phyloP scores from a whole-genome alignment of 2,329 filamentous ascomycete genomes.

The Colletotrichum noveboracense region DNA sequence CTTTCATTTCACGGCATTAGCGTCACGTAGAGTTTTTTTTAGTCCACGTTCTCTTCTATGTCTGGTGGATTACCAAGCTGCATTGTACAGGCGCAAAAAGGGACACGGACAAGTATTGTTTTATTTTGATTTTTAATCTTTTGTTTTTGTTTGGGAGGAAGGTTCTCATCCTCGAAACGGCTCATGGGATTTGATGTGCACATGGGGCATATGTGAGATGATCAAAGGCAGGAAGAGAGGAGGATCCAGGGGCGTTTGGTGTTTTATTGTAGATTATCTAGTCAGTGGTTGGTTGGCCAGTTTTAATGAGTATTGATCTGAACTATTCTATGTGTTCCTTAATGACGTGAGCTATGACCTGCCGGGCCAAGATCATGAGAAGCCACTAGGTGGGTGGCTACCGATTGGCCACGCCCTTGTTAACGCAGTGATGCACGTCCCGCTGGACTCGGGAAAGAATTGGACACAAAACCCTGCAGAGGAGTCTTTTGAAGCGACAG shows the following conservation, averaged over 20 bases:
- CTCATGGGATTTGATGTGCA: slow-evolving; percentile 1
- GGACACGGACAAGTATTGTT: background rate
- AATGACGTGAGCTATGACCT: background rate
- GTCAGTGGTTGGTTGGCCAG: background rate
- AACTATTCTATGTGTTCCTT: background rate
- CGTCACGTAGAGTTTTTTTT: slow-evolving; percentile 13
- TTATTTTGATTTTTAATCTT: background rate
- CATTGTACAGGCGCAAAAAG: slow-evolving; percentile 11
- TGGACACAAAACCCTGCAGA: background rate
- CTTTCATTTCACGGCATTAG: slow-evolving; percentile 18
- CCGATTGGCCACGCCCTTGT: background rate
- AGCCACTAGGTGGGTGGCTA: background rate
- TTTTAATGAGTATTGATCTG: slow-evolving; percentile 5
- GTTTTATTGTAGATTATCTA: slow-evolving; percentile 4
- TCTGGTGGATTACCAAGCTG: background rate
- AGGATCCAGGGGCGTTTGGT: background rate
- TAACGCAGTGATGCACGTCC: background rate
- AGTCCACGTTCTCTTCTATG: slow-evolving; percentile 7
- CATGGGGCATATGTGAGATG: slow-evolving; percentile 18
- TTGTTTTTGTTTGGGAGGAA: background rate
- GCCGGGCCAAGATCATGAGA: background rate
- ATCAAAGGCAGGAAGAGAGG: background rate
- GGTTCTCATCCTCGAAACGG: background rate
- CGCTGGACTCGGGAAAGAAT: background rate
- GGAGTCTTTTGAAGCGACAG: background rate